Evolutionary conservation across 2,329 filamentous ascomycete species (phyloP).

Genomic region (Aspergillus aculeatus): DNA sequence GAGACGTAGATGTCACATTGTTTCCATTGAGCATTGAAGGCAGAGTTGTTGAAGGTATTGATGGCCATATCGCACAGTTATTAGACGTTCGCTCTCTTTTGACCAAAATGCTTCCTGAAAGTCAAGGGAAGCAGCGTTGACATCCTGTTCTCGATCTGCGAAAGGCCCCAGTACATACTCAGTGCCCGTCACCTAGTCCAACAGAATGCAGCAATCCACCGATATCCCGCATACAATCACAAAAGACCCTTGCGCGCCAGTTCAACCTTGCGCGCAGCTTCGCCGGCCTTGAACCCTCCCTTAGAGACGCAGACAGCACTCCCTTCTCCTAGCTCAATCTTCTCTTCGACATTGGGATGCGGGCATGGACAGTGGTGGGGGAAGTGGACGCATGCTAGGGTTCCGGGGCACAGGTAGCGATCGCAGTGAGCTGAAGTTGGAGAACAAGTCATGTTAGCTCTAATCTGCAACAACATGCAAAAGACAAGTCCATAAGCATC

Average conservation of each 20-base stretch:
- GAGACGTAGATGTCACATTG: too few species aligned
- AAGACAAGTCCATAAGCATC: background rate
- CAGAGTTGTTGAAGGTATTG: too few species aligned
- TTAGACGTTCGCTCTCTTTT: background rate
- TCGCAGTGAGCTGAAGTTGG: conserved; percentile 69
- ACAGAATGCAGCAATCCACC: background rate
- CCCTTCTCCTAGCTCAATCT: conserved; percentile 61
- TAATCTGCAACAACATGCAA: background rate
- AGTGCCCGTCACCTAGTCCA: background rate
- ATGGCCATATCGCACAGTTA: too few species aligned
- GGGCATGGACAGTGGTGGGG: conserved; percentile 96
- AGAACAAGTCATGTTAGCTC: background rate
- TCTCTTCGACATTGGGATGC: conserved; percentile 73
- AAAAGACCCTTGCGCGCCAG: conserved; percentile 50
- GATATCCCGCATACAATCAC: conserved; percentile 26
- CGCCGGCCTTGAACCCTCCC: conserved; percentile 48
- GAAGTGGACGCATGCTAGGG: conserved; percentile 91
- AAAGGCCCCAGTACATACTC: background rate
- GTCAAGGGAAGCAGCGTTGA: background rate
- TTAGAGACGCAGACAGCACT: conserved; percentile 50
- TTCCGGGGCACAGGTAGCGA: conserved; percentile 92
- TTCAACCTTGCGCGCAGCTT: conserved; percentile 50
- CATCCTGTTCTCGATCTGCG: background rate
- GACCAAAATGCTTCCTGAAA: background rate
- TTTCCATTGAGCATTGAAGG: too few species aligned